Percentiles rank a stretch among this genome's conserved stretches.
phyloP scores from a whole-genome alignment of 495 filamentous ascomycete species.

The Baudoinia panamericana region DNA sequence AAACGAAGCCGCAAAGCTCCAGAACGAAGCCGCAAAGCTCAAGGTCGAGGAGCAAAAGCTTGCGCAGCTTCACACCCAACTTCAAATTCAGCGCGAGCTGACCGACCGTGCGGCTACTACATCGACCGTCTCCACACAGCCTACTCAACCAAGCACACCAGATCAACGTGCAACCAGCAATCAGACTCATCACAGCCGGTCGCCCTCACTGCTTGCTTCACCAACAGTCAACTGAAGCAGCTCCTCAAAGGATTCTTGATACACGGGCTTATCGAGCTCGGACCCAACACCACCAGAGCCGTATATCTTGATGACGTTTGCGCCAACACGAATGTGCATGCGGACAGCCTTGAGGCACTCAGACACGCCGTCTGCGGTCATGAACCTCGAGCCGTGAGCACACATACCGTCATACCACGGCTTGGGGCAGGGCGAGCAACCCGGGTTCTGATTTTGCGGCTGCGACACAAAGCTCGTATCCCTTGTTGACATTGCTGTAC shows the following conservation, averaged over 20 bases:
- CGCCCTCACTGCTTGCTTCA: constrained; percentile 11
- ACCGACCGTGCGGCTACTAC: constrained; percentile 19
- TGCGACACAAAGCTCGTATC: neutral
- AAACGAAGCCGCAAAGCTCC: too few species aligned
- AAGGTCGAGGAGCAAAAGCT: too few species aligned
- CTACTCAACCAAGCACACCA: constrained; percentile 16
- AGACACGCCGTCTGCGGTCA: constrained; percentile 13
- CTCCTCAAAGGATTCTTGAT: constrained; percentile 16
- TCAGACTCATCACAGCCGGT: too few species aligned
- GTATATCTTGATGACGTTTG: constrained; percentile 20
- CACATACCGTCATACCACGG: constrained; percentile 11
- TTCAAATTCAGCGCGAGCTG: constrained; percentile 16
- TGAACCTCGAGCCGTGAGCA: constrained; percentile 6
- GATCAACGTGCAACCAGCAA: constrained; percentile 17
- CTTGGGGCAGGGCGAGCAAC: constrained; percentile 4
- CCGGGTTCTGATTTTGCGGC: constrained; percentile 1
- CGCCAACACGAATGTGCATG: constrained; percentile 18
- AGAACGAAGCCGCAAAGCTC: too few species aligned
- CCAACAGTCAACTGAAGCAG: constrained; percentile 17
- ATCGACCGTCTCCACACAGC: constrained; percentile 8
- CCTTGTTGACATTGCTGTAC: constrained; percentile 14
- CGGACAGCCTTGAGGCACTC: constrained; percentile 21
- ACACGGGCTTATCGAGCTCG: constrained; percentile 11
- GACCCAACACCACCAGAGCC: constrained; percentile 14
- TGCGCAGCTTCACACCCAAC: too few species aligned